A percentile compares a stretch with the other conserved stretches of the same genome.
Conservation (phyloP, 2,329 filamentous ascomycete species). For the Nemania sp. region DNA sequence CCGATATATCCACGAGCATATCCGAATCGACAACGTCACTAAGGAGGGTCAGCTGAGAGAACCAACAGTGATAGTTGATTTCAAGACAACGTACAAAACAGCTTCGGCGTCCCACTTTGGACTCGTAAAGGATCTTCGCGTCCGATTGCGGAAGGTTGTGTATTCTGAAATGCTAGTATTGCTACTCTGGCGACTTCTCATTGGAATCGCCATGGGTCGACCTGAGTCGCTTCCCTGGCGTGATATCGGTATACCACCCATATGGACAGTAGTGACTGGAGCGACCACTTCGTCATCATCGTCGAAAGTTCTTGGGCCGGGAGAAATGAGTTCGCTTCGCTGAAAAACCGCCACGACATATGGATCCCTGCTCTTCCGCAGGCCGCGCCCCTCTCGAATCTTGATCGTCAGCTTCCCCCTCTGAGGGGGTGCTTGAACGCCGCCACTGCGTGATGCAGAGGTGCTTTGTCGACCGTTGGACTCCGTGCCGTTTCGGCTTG, state of each 20-base stretch:
- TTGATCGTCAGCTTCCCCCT: slow-evolving; percentile 90
- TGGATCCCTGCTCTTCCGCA: slow-evolving; percentile 82
- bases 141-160: slow-evolving; percentile 62
- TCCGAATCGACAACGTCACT: slow-evolving; percentile 94
- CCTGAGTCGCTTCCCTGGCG: slow-evolving; percentile 81
- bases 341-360: slow-evolving; percentile 98
- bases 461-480: slow-evolving; percentile 60
- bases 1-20: slow-evolving; percentile 87
- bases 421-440: slow-evolving; percentile 69
- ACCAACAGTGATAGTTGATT: not conserved
- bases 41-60: slow-evolving; percentile 25
- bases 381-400: slow-evolving; percentile 81
- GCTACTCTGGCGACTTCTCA: slow-evolving; percentile 95
- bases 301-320: slow-evolving; percentile 69
- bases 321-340: slow-evolving; percentile 93
- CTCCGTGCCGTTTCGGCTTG: slow-evolving; percentile 47
- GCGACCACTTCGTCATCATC: slow-evolving; percentile 63
- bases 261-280: slow-evolving; percentile 49
- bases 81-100: slow-evolving; percentile 74
- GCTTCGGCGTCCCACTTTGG: slow-evolving; percentile 97
- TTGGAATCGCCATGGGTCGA: slow-evolving; percentile 89
- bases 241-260: slow-evolving; percentile 64
- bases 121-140: slow-evolving; percentile 68
- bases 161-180: slow-evolving; percentile 81
- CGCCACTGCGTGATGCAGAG: slow-evolving; percentile 47